A percentile compares a stretch with the other conserved stretches of the same genome.
These are phyloP conservation scores for Opeltia flavorubescens DNA, from an alignment of 495 filamentous ascomycete species.

Conservation along the genomic window DNA sequence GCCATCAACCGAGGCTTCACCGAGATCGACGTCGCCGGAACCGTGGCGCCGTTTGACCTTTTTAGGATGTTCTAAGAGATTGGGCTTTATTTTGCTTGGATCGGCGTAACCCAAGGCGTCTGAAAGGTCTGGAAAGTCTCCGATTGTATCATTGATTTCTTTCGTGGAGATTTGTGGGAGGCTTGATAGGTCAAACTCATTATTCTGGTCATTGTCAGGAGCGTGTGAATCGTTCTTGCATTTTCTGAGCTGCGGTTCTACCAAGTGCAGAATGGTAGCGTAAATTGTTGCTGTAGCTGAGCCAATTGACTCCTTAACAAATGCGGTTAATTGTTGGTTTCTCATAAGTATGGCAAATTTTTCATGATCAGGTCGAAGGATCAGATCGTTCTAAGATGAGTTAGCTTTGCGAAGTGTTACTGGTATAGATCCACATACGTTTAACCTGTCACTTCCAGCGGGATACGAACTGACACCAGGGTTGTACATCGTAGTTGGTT, in stretches of 20 bases:
- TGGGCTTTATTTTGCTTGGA: neutral
- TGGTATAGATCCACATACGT: neutral
- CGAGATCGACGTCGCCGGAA: slow-evolving; percentile 2
- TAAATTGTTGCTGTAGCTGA: slow-evolving; percentile 62
- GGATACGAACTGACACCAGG: neutral
- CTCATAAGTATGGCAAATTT: slow-evolving; percentile 72
- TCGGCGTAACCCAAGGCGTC: slow-evolving; percentile 17
- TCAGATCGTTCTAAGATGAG: slow-evolving; percentile 35
- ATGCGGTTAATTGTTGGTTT: slow-evolving; percentile 54
- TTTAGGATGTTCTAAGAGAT: slow-evolving; percentile 10
- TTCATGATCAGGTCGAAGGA: slow-evolving; percentile 72
- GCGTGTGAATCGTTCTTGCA: slow-evolving; percentile 41
- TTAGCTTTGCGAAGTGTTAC: slow-evolving; percentile 6
- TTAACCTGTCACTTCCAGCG: neutral
- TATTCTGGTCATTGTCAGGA: slow-evolving; percentile 37
- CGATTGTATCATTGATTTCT: slow-evolving; percentile 32
- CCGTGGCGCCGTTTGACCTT: neutral
- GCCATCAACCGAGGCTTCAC: slow-evolving; percentile 3
- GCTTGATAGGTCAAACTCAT: slow-evolving; percentile 33
- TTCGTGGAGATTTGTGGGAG: slow-evolving; percentile 27
- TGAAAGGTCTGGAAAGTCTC: slow-evolving; percentile 26
- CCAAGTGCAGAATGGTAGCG: slow-evolving; percentile 46
- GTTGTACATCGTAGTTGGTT: neutral
- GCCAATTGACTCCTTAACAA: slow-evolving; percentile 44
- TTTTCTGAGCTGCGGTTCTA: slow-evolving; percentile 53